Percentiles rank a stretch among this genome's conserved stretches.
phyloP scores from a whole-genome alignment of 176 grass and related monocot genomes.

The Carex littledalei region DNA sequence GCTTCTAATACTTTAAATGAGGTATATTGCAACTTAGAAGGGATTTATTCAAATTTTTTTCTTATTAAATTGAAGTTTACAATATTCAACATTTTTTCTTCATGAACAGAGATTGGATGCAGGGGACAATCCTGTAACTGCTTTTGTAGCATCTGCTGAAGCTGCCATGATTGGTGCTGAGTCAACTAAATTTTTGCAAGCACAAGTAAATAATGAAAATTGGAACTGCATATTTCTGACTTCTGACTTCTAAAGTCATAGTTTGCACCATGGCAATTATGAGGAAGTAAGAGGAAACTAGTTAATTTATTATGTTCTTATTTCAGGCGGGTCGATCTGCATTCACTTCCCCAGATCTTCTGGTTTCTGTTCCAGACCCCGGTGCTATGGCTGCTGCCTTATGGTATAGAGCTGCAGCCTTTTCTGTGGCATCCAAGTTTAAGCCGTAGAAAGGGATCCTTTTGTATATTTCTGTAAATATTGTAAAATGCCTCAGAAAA shows the following conservation, averaged over 20 bases:
- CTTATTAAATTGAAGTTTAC: not conserved
- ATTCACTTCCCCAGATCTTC: slow-evolving; percentile 29
- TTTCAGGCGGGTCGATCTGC: slow-evolving; percentile 33
- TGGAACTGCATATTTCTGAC: not conserved
- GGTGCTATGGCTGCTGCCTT: slow-evolving; percentile 36
- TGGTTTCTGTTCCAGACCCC: slow-evolving; percentile 34
- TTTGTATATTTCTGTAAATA: not conserved
- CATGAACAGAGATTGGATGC: slow-evolving; percentile 33
- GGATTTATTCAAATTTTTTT: not conserved
- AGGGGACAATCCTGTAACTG: slow-evolving; percentile 30
- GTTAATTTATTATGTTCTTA: not conserved
- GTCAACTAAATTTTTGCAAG: slow-evolving; percentile 37
- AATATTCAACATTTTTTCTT: not conserved
- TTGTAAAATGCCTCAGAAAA: not conserved
- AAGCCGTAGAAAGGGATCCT: not conserved
- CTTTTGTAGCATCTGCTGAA: slow-evolving; percentile 39
- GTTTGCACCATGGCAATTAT: not conserved
- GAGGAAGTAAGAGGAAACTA: not conserved
- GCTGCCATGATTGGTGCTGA: slow-evolving; percentile 35
- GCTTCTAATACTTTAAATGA: slow-evolving; percentile 63
- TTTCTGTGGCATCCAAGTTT: slow-evolving; percentile 19
- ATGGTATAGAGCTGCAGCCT: slow-evolving; percentile 37
- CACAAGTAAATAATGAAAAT: slow-evolving; percentile 24
- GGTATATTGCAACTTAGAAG: slow-evolving; percentile 22
- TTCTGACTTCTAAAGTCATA: not conserved